Evolutionary conservation across 352 stramenopile species (phyloP).

Genomic region (Phytophthora pinifolia): DNA sequence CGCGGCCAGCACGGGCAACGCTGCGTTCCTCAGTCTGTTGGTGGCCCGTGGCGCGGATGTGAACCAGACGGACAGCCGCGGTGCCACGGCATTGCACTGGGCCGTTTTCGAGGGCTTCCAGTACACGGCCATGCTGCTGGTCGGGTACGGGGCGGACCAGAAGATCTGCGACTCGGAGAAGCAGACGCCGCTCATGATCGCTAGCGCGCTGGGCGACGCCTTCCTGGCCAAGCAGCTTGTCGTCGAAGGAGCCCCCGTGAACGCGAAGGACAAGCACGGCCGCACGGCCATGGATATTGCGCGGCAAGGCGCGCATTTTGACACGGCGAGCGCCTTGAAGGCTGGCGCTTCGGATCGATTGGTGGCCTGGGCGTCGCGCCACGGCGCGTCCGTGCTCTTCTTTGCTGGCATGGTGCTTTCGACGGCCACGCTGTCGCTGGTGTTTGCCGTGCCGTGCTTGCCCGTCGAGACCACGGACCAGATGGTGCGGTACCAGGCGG

Average conservation of each 20-base stretch:
- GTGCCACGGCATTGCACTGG: slow-evolving; percentile 78
- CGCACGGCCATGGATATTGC: slow-evolving; percentile 78
- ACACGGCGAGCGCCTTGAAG: slow-evolving; percentile 67
- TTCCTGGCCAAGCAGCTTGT: slow-evolving; percentile 86
- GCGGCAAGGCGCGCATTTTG: slow-evolving; percentile 62
- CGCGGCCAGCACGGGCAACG: slow-evolving; percentile 75
- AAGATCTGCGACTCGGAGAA: slow-evolving; percentile 78
- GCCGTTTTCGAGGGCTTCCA: slow-evolving; percentile 86
- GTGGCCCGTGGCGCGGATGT: slow-evolving; percentile 61
- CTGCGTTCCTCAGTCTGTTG: slow-evolving; percentile 68
- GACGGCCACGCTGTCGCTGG: slow-evolving; percentile 48
- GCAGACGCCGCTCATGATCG: slow-evolving; percentile 85
- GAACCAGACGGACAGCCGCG: slow-evolving; percentile 68
- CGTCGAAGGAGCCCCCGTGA: slow-evolving; percentile 68
- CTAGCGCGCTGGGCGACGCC: slow-evolving; percentile 69
- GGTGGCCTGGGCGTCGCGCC: slow-evolving; percentile 60
- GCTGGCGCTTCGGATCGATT: slow-evolving; percentile 66
- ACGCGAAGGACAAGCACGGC: slow-evolving; percentile 68
- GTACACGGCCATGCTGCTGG: slow-evolving; percentile 80
- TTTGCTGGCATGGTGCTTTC: slow-evolving; percentile 66
- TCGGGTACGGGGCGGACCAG: slow-evolving; percentile 82
- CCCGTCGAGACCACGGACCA: slow-evolving; percentile 11
- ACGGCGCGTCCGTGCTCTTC: slow-evolving; percentile 65
- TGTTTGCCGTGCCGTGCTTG: slow-evolving; percentile 58
- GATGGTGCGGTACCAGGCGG: slow-evolving; percentile 25